These are phyloP conservation scores for Debaryomyces robertsiae DNA, from an alignment of 1,139 yeast species.

Conservation along the genomic window DNA sequence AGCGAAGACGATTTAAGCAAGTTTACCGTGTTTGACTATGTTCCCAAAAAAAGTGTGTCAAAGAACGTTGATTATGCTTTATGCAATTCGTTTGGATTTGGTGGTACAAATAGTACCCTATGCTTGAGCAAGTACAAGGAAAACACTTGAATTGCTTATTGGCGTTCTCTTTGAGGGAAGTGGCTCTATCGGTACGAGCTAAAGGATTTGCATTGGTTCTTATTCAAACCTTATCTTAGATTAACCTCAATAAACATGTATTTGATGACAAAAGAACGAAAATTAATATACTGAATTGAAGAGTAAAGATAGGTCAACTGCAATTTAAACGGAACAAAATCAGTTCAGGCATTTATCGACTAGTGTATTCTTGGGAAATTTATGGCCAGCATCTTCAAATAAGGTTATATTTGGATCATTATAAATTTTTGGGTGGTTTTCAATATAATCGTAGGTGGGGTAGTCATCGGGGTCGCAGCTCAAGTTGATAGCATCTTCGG, in stretches of 20 bases:
- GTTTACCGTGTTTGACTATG: slow-evolving; percentile 60
- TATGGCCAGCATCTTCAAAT: slow-evolving; percentile 70
- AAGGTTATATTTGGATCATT: slow-evolving; percentile 60
- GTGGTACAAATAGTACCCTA: slow-evolving; percentile 86
- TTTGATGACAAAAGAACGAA: too few relatives aligned
- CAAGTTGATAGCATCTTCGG: slow-evolving; percentile 46
- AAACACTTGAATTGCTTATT: background rate
- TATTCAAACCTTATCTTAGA: too few relatives aligned
- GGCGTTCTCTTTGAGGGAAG: too few relatives aligned
- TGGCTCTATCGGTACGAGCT: too few relatives aligned
- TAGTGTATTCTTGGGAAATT: slow-evolving; percentile 51
- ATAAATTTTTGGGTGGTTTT: slow-evolving; percentile 64
- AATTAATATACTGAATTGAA: too few relatives aligned
- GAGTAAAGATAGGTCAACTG: too few relatives aligned
- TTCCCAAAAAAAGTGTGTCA: slow-evolving; percentile 48
- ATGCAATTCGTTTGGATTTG: slow-evolving; percentile 95
- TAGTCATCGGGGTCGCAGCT: slow-evolving; percentile 77
- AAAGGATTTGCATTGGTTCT: too few relatives aligned
- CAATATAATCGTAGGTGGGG: slow-evolving; percentile 77
- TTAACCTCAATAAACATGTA: too few relatives aligned
- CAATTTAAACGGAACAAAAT: too few relatives aligned
- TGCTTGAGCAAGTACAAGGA: slow-evolving; percentile 23
- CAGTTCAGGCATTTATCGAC: slow-evolving; percentile 5
- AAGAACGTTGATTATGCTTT: slow-evolving; percentile 58
- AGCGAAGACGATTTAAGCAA: slow-evolving; percentile 40